Percentiles rank a stretch among this genome's conserved stretches.
These are phyloP conservation scores for Venturia nashicola DNA, from an alignment of 2,329 filamentous ascomycete species.

Conservation along the genomic window DNA sequence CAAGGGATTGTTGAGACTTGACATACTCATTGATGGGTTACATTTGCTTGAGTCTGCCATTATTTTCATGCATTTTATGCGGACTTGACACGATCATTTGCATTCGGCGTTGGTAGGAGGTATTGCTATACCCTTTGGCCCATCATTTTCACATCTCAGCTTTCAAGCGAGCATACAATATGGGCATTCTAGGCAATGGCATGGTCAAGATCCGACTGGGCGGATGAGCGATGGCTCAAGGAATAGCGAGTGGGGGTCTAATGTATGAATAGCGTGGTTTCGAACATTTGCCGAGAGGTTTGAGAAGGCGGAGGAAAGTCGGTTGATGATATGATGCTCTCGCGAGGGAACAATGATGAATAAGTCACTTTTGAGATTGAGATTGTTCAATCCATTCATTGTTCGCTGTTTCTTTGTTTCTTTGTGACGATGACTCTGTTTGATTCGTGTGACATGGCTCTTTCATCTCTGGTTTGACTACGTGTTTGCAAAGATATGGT, in stretches of 20 bases:
- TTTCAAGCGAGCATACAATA: background rate
- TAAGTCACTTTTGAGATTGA: background rate
- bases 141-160: background rate
- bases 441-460: too few species aligned
- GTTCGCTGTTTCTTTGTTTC: too few species aligned
- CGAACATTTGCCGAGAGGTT: too few species aligned
- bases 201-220: background rate
- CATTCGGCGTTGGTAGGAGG: background rate
- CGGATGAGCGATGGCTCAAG: background rate
- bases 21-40: background rate
- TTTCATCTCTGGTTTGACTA: too few species aligned
- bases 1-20: background rate
- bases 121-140: background rate
- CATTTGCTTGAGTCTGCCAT: background rate
- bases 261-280: background rate
- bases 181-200: background rate
- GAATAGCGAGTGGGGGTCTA: background rate
- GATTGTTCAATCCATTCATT: too few species aligned
- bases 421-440: too few species aligned
- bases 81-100: background rate
- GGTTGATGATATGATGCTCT: background rate
- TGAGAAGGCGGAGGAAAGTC: background rate
- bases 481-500: too few species aligned
- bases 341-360: background rate
- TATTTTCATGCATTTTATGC: background rate